Base-by-base conservation (phyloP, 352 stramenopile genomes). In the Globisporangium viniferum region DNA sequence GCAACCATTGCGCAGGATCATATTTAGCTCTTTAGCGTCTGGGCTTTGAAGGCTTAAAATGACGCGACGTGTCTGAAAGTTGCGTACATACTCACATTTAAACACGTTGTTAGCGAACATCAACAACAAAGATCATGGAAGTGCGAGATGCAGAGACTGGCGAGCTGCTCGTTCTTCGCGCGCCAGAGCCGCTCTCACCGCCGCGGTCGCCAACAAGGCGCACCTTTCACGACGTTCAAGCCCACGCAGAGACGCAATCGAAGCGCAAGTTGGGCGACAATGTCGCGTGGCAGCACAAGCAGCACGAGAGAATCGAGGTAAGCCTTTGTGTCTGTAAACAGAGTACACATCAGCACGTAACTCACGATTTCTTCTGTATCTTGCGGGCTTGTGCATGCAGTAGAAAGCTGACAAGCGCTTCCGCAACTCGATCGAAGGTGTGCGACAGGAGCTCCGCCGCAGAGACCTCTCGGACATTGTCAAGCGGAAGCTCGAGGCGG, bases 101-200 rank as follows among this genome's bases (percentile, higher is more conserved):
- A 15, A 5, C 41, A 49, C 41, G 6, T 7, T 48, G 14, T 48
- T 48, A 49, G 15, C 8, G 15, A 9, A 49, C 41, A 29, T 27
- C 8, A 62, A 63, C 14, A 29, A 62, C 24, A 5, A 48, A 4
- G 10, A 46, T 2, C 18, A 78, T 80, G 49, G 58, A 86, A 24
- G 81, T 91, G 61, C 67, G 67, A 33, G 82, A 92, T 49, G 82
- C 82, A 53, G 84, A 92, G 74, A 92, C 81, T 1, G 82, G 82
- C 4, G 84, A 92, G 65, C 62, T 66, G 39, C 65, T 93, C 33
- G 70, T 82, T 48, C 22, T 90, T 22, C 29, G 3, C 22, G 15
- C n/a, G 14, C 55, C 69, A 29, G 35, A 49, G 51, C 46, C 35
- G 33, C 62, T 35, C 62, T 54, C 20, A 6, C 31, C 57, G n/a